Conservation (phyloP, 2,329 filamentous ascomycete genomes). For the Colletotrichum destructivum region DNA sequence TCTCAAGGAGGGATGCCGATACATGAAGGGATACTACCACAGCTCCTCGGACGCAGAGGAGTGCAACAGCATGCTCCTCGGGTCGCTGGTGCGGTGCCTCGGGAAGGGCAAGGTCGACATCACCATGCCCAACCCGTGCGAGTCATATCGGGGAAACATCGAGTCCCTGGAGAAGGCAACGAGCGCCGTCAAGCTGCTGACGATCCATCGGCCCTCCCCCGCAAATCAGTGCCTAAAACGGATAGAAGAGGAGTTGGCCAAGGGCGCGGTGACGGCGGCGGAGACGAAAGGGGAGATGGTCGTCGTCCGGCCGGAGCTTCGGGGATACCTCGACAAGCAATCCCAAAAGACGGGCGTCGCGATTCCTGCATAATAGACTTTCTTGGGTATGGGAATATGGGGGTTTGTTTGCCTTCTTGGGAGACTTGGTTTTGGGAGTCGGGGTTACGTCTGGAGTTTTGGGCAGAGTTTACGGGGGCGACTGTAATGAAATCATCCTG, state of each 20-base stretch:
- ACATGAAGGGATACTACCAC: constrained; percentile 41
- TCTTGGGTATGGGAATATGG: not conserved
- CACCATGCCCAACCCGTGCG: constrained; percentile 31
- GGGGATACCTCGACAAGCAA: constrained; percentile 27
- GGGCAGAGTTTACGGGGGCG: constrained; percentile 12
- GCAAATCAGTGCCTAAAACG: constrained; percentile 36
- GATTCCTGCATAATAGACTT: constrained; percentile 25
- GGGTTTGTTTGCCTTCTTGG: not conserved
- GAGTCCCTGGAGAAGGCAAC: constrained; percentile 27
- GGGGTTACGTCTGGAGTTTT: constrained; percentile 22
- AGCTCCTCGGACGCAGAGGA: constrained; percentile 39
- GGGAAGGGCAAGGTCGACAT: constrained; percentile 38
- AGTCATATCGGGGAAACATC: constrained; percentile 29
- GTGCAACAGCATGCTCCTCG: constrained; percentile 41
- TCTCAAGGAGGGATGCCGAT: constrained; percentile 37
- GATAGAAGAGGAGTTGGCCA: constrained; percentile 38
- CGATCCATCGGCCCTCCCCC: constrained; percentile 33
- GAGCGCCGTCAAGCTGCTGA: constrained; percentile 35
- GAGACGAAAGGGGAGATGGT: constrained; percentile 18
- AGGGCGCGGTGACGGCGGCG: constrained; percentile 14
- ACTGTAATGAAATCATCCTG: constrained; percentile 11
- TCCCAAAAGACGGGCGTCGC: constrained; percentile 33
- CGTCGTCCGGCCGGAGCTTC: constrained; percentile 29
- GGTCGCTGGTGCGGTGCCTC: constrained; percentile 29
- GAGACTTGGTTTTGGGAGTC: not conserved